phyloP scores from a whole-genome alignment of 1,284 basidiomycete species.

The Pseudozyma sp. region DNA sequence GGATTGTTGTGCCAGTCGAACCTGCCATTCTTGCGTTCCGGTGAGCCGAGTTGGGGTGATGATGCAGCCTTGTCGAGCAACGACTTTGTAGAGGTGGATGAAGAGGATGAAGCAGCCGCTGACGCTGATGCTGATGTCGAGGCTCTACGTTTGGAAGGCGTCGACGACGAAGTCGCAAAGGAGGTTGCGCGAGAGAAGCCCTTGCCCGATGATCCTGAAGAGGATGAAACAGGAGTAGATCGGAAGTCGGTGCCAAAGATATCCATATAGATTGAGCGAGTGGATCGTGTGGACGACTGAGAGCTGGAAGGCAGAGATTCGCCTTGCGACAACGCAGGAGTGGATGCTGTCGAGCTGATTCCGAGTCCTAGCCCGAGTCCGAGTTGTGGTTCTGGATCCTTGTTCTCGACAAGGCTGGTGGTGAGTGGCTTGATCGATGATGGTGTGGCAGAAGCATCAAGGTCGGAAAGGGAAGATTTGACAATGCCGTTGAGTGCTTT shows the following conservation, averaged over 20 bases:
- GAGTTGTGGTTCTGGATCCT: constrained; percentile 3
- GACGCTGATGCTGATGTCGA: constrained; percentile 1
- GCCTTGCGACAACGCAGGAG: constrained; percentile 35
- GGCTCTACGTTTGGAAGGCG: constrained; percentile 9
- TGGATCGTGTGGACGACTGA: constrained; percentile 29
- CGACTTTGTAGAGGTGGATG: constrained; percentile 6
- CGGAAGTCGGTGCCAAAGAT: constrained; percentile 49
- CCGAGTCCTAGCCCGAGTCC: not conserved
- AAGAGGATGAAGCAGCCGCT: not conserved
- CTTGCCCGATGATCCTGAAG: constrained; percentile 1
- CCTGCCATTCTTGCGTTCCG: constrained; percentile 39
- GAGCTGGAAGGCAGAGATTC: constrained; percentile 33
- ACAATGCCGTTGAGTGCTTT: constrained; percentile 44
- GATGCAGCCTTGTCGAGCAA: constrained; percentile 45
- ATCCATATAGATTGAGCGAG: constrained; percentile 40
- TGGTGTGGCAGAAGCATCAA: constrained; percentile 7
- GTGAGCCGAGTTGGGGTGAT: constrained; percentile 54
- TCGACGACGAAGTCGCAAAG: constrained; percentile 22
- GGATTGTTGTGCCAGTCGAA: constrained; percentile 57
- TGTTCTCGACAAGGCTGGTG: constrained; percentile 25
- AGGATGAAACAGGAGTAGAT: constrained; percentile 12
- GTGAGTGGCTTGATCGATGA: constrained; percentile 15
- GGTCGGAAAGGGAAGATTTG: constrained; percentile 29
- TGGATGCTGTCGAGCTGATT: constrained; percentile 14
- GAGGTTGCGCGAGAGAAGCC: constrained; percentile 17